Percentiles rank a stretch among this genome's conserved stretches.
These are phyloP conservation scores for Aristolochia contorta DNA, from an alignment of 164 flowering plant species.

Conservation along the genomic window DNA sequence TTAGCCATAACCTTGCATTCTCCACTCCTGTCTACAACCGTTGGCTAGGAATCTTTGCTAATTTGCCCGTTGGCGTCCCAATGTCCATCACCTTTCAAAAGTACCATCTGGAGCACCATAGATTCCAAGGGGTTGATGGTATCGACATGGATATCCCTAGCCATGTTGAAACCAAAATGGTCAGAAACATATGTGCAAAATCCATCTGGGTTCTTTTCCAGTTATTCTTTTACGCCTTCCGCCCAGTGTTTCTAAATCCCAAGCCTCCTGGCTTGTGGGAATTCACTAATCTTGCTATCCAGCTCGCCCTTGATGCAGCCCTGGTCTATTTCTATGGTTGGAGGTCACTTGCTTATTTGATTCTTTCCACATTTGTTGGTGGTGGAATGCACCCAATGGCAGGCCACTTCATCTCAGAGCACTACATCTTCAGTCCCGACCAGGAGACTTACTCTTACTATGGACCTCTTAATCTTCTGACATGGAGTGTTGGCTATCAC, in stretches of 20 bases:
- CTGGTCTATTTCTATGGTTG: constrained; percentile 73
- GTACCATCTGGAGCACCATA: constrained; percentile 23
- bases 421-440: constrained; percentile 72
- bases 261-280: constrained; percentile 97
- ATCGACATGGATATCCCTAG: constrained; percentile 92
- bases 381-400: constrained; percentile 99
- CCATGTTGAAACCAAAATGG: constrained; percentile 49
- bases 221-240: constrained; percentile 86
- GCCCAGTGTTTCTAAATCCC: constrained; percentile 90
- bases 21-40: constrained; percentile 76
- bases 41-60: constrained; percentile 95
- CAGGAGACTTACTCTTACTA: constrained; percentile 95
- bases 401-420: constrained; percentile 93
- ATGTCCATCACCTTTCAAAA: constrained; percentile 98
- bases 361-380: constrained; percentile 88
- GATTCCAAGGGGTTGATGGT: constrained; percentile 91
- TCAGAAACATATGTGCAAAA: constrained; percentile 53
- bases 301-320: constrained; percentile 50
- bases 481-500: constrained; percentile 93
- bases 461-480: constrained; percentile 81
- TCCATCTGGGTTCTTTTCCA: constrained; percentile 81
- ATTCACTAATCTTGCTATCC: constrained; percentile 55
- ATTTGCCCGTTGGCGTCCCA: constrained; percentile 91
- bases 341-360: constrained; percentile 68
- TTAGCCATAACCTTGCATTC: constrained; percentile 97